phyloP scores from a whole-genome alignment of 2,329 filamentous ascomycete genomes.

The Anthostomella pinea region DNA sequence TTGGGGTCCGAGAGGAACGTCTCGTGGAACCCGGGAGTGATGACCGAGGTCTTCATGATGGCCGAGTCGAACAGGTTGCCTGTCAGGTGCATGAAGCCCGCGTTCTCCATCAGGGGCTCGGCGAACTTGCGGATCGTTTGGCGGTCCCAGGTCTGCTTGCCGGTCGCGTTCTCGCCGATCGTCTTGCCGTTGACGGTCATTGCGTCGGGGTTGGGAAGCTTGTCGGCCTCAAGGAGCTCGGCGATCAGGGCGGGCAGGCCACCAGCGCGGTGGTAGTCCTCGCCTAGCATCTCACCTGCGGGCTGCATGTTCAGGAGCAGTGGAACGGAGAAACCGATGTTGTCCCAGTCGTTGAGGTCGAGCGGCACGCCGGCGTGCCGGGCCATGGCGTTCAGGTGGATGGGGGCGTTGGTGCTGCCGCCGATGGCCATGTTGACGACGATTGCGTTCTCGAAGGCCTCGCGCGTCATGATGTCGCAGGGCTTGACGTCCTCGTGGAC shows the following conservation, averaged over 20 bases:
- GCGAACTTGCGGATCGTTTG: slow-evolving; percentile 43
- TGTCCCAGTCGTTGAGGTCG: slow-evolving; percentile 52
- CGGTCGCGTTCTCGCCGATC: slow-evolving; percentile 40
- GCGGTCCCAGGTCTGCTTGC: slow-evolving; percentile 48
- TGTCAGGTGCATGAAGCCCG: slow-evolving; percentile 48
- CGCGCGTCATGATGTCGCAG: slow-evolving; percentile 52
- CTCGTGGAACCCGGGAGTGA: slow-evolving; percentile 42
- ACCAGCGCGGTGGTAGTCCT: slow-evolving; percentile 53
- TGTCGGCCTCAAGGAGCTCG: slow-evolving; percentile 47
- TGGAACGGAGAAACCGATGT: slow-evolving; percentile 46
- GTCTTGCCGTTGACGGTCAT: slow-evolving; percentile 47
- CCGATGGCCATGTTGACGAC: slow-evolving; percentile 53
- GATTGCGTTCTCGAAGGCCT: slow-evolving; percentile 56
- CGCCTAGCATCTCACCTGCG: slow-evolving; percentile 49
- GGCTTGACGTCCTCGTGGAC: slow-evolving; percentile 46
- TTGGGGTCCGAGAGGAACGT: slow-evolving; percentile 43
- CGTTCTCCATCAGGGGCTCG: slow-evolving; percentile 45
- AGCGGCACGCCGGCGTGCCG: slow-evolving; percentile 51
- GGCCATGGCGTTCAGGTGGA: slow-evolving; percentile 53
- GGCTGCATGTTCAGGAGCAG: slow-evolving; percentile 55
- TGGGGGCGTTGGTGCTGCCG: slow-evolving; percentile 55
- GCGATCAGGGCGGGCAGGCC: slow-evolving; percentile 52
- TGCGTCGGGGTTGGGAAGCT: slow-evolving; percentile 39
- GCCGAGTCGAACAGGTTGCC: slow-evolving; percentile 49
- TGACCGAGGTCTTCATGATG: slow-evolving; percentile 52